Base-by-base conservation (phyloP, 805 yeast genomes). In the Candida peoriensis region DNA sequence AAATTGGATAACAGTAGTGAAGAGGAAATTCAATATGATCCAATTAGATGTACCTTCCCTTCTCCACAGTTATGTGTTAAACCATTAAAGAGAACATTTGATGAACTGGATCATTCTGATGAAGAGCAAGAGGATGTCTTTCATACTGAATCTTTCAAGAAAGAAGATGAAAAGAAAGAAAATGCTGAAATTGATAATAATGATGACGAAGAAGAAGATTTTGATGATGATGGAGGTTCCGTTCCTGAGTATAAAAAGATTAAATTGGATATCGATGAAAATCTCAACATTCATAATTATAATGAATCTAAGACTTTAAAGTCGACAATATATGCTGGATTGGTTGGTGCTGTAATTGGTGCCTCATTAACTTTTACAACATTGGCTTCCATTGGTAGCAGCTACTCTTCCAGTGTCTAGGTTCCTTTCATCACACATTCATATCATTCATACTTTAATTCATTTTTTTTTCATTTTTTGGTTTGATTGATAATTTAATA, bases 291-390 rank as follows among this genome's bases (percentile, higher is more conserved):
- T 16, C n/a, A 25, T 18, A 15, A 10, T 3, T 9, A 25, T 11
- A n/a, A 25, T 15, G 19, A 25, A 19, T 15, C 16, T 19, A 16
- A 20, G 10, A 25, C 19, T 25, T 15, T 25, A n/a, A 25, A 25
- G 13, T 25, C 28, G 16, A 25, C 15, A 19, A 6, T 25, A 3
- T 25, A 16, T 25, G 28, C 28, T 7, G 28, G 28, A 10, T 16
- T 25, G 4, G 16, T 34, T 17, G 44, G 44, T 27, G 41, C 37
- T 14, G 10, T 41, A 8, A 8, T 37, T 9, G 44, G 44, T 17
- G 33, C 39, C 6, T 21, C 36, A n/a, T 25, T 41, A 7, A 41
- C 44, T 4, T 41, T 41, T 24, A 42, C 42, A 11, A 23, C 41
- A 17, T 23, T 39, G 10, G 34, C 32, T 8, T 32, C 42, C 3